Evolutionary conservation across 2,329 filamentous ascomycete genomes (phyloP).

Genomic region (Hortaea werneckii): DNA sequence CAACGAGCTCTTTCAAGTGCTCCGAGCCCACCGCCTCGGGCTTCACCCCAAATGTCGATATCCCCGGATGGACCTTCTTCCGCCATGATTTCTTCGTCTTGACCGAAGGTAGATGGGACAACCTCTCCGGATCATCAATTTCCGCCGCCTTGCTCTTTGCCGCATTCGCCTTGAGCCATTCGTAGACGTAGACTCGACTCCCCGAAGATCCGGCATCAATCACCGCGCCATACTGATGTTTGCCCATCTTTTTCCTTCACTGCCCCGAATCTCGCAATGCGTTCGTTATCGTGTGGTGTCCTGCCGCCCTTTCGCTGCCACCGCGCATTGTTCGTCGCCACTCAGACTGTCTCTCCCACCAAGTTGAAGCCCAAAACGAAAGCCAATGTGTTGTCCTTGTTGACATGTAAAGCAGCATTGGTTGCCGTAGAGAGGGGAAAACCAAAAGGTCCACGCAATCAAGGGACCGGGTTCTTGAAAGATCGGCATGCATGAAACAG

Average conservation of each 20-base stretch:
- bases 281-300: not conserved
- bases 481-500: not conserved
- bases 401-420: not conserved
- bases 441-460: not conserved
- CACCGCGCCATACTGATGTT: constrained; percentile 70
- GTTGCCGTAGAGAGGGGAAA: not conserved
- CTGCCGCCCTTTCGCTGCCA: too few species aligned
- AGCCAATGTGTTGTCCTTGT: not conserved
- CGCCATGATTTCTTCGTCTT: constrained; percentile 79
- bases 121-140: constrained; percentile 47
- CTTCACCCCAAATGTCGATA: constrained; percentile 78
- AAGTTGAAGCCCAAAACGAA: not conserved
- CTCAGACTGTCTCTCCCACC: not conserved
- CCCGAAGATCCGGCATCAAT: constrained; percentile 96
- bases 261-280: not conserved
- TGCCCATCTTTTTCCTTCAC: constrained; percentile 14
- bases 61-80: constrained; percentile 84
- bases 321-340: not conserved
- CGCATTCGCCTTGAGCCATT: constrained; percentile 70
- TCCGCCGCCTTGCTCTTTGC: constrained; percentile 40
- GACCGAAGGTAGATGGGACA: constrained; percentile 65
- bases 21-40: constrained; percentile 69
- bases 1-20: constrained; percentile 67
- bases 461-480: not conserved
- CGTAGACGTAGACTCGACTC: constrained; percentile 87